Base-by-base conservation (phyloP, 192 early-diverging fungal genomes). In the Podila epigama region DNA sequence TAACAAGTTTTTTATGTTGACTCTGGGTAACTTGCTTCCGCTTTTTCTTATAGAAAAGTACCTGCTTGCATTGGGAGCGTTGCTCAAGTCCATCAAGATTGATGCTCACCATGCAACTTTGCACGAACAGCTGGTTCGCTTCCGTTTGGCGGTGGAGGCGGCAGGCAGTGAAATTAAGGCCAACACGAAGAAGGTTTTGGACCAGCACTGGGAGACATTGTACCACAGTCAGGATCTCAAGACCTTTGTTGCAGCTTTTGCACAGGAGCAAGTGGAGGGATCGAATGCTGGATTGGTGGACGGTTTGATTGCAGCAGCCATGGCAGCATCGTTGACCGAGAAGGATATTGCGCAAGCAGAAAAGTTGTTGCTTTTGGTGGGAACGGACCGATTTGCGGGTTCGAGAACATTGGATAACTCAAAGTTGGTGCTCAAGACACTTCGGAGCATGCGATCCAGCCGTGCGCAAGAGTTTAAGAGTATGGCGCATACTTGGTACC, bases 51-150 rank as follows among this genome's bases (percentile, higher is more conserved):
- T 41, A 90, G 88, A 88, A 58, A 93, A 91, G 65, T 85, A 81
- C 51, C 58, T 92, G 33, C 80, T 95, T 35, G 93, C 91, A 0
- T 54, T 91, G 41, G 85, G 83, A 68, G 68, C 84, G 31, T 63
- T 95, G 60, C 60, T 87, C 25, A 85, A 84, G 28, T 85, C 85
- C 0, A 50, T 59, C 44, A 57, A 79, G 40, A 68, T 89, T 29
- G 82, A 90, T 33, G 67, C 65, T 12, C 55, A 69, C 29, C 73
- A 84, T 27, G 61, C 84, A 8, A 60, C 42, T 4, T 58, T 88
- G 4, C 81, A 87, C 59, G 62, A 68, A 41, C 80, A 86, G 20
- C 63, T 86, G n/a, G 77, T 85, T 20, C 66, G 69, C 27, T 85
- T 86, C 41, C 65, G 83, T 11, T 61, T 78, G 34, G 78, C 78